A percentile compares a stretch with the other conserved stretches of the same genome.
phyloP scores from a whole-genome alignment of 176 grass and related monocot genomes.

The Aegilops longissima region DNA sequence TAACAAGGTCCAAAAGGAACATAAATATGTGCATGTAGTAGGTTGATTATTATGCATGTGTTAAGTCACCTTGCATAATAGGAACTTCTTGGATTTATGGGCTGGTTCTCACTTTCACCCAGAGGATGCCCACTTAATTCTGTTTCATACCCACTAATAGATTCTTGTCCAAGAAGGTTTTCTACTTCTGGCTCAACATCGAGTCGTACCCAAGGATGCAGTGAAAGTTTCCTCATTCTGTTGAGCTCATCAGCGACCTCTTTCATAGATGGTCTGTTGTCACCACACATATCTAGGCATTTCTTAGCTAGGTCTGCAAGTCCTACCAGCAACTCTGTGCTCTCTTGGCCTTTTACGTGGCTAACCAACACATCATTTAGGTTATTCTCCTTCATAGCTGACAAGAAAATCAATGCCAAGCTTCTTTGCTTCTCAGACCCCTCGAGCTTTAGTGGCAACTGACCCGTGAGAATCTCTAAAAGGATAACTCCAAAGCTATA shows the following conservation, averaged over 20 bases:
- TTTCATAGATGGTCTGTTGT: slow-evolving; percentile 32
- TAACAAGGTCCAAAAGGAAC: not conserved
- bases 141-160: not conserved
- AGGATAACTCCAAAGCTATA: slow-evolving; percentile 33
- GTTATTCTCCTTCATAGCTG: slow-evolving; percentile 31
- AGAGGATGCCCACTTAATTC: slow-evolving; percentile 1
- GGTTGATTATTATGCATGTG: not conserved
- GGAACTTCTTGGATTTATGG: slow-evolving; percentile 37
- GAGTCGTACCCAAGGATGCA: slow-evolving; percentile 18
- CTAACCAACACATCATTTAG: not conserved
- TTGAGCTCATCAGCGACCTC: slow-evolving; percentile 27
- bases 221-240: slow-evolving; percentile 8
- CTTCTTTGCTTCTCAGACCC: slow-evolving; percentile 2
- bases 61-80: slow-evolving; percentile 29
- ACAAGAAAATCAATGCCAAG: slow-evolving; percentile 7
- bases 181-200: not conserved
- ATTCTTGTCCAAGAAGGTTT: not conserved
- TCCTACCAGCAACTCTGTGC: not conserved
- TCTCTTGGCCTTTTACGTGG: slow-evolving; percentile 29
- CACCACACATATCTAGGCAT: slow-evolving; percentile 40
- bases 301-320: slow-evolving; percentile 33
- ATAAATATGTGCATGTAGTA: not conserved
- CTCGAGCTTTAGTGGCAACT: slow-evolving; percentile 19
- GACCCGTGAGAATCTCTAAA: slow-evolving; percentile 27
- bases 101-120: not conserved